phyloP scores from a whole-genome alignment of 2,329 filamentous ascomycete genomes.

The Fusarium subtropicale region DNA sequence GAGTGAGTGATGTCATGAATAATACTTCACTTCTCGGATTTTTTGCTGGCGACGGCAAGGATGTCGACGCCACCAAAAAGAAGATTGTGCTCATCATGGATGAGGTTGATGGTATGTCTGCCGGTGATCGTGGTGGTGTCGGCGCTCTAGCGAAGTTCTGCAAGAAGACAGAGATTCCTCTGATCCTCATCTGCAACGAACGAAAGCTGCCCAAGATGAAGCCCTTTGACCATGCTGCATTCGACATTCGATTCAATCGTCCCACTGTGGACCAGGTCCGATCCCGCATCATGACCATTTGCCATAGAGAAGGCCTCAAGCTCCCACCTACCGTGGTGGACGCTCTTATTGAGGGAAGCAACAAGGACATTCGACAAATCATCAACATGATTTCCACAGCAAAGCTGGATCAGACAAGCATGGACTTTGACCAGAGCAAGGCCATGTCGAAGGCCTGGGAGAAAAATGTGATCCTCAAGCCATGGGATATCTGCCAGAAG shows the following conservation, averaged over 20 bases:
- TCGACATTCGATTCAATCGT: slow-evolving; percentile 86
- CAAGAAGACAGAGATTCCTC: slow-evolving; percentile 92
- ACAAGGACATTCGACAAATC: slow-evolving; percentile 95
- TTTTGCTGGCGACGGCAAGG: slow-evolving; percentile 85
- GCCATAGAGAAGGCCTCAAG: slow-evolving; percentile 89
- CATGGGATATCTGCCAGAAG: slow-evolving; percentile 97
- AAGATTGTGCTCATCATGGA: slow-evolving; percentile 98
- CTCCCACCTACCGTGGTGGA: slow-evolving; percentile 86
- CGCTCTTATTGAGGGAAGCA: slow-evolving; percentile 92
- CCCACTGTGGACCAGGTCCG: slow-evolving; percentile 93
- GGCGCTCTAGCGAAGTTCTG: slow-evolving; percentile 93
- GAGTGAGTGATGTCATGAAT: slow-evolving; percentile 89
- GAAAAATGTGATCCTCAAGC: slow-evolving; percentile 95
- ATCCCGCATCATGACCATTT: slow-evolving; percentile 93
- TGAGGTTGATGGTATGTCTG: slow-evolving; percentile 98
- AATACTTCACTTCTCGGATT: slow-evolving; percentile 93
- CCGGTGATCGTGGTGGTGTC: slow-evolving; percentile 94
- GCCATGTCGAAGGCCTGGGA: slow-evolving; percentile 98
- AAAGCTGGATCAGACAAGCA: slow-evolving; percentile 83
- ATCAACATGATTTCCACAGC: slow-evolving; percentile 98
- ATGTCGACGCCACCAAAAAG: slow-evolving; percentile 84
- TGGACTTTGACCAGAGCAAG: slow-evolving; percentile 89
- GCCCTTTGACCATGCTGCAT: slow-evolving; percentile 89
- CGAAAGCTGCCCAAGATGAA: slow-evolving; percentile 96
- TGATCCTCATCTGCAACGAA: slow-evolving; percentile 99